Evolutionary conservation across 2,329 filamentous ascomycete species (phyloP), one percentile per base, ranked within the genome.

Genomic region (Cladophialophora chaetospira): DNA sequence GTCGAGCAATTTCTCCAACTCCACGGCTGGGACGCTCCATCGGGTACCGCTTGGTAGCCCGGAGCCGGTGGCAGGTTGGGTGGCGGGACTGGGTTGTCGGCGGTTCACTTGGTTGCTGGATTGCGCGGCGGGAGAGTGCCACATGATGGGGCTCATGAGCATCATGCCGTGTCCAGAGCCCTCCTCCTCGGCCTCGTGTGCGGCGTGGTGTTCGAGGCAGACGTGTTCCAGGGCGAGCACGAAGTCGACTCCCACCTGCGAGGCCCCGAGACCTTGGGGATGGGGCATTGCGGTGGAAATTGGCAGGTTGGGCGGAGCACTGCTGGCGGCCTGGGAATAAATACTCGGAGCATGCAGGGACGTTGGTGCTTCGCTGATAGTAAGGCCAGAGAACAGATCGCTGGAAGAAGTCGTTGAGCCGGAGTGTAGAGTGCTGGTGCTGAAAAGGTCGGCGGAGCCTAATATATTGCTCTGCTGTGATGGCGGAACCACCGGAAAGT

Each of bases 211-310:
- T 23, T 57, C 49, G 38, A 70, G 52, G 53, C 68, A 70, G 23
- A 65, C 63, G 23, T 65, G 64, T 58, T 70, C 69, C 31, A 70
- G 65, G 9, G 61, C 63, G 23, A 71, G 64, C 15, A 71, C 65
- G 53, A 71, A 71, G 40, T 70, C 67, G 50, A 71, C 61, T 4
- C 67, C 69, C 26, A 67, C 61, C 58, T 70, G 68, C 3, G 66
- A 62, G 10, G 63, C 49, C 47, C 66, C 67, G 15, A 70, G 61
- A 9, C 66, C 67, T 33, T 67, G 60, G 10, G 68, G 65, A 58
- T 70, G 66, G 13, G 47, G 29, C 42, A 63, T 53, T 3, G 61
- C 4, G 4, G 31, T 28, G 2, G 54, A 48, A 5, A 53, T 51
- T 4, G 15, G 43, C 13, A 28, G 40, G 0, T 17, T 13, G 11